These are phyloP conservation scores for Solanum bulbocastanum DNA, from an alignment of 257 asterid species.

Conservation along the genomic window DNA sequence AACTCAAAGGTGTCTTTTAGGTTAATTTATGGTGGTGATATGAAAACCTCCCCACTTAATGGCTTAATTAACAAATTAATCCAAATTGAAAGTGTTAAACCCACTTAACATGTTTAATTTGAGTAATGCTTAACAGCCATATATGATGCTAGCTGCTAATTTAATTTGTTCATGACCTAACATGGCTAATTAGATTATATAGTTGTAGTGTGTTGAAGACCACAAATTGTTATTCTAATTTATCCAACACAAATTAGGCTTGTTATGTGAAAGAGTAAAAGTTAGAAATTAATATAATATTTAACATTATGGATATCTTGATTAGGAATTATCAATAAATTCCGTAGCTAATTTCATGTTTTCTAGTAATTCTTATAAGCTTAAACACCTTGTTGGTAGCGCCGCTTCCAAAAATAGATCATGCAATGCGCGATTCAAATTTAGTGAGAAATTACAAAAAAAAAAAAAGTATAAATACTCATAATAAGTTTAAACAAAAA, in stretches of 20 bases:
- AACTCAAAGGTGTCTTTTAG: not conserved
- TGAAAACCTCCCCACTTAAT: not conserved
- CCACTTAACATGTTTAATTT: not conserved
- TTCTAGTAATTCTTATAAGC: not conserved
- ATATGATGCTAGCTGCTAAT: not conserved
- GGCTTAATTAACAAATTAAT: not conserved
- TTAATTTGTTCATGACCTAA: not conserved
- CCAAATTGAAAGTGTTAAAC: not conserved
- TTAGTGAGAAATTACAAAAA: too few relatives aligned
- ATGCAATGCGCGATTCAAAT: not conserved
- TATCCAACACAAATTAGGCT: not conserved
- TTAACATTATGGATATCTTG: not conserved
- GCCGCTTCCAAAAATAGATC: accelerated
- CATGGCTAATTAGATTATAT: not conserved
- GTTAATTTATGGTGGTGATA: not conserved
- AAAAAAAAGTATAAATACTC: not conserved
- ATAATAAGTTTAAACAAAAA: not conserved
- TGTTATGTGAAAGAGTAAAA: not conserved
- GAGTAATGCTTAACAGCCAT: not conserved
- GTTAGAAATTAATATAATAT: not conserved
- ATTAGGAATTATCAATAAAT: not conserved
- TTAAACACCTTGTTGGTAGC: not conserved
- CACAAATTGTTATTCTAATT: not conserved
- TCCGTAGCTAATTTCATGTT: not conserved
- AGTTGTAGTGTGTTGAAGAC: not conserved